phyloP scores from a whole-genome alignment of 2,329 filamentous ascomycete species.

The Lanzia echinophila region DNA sequence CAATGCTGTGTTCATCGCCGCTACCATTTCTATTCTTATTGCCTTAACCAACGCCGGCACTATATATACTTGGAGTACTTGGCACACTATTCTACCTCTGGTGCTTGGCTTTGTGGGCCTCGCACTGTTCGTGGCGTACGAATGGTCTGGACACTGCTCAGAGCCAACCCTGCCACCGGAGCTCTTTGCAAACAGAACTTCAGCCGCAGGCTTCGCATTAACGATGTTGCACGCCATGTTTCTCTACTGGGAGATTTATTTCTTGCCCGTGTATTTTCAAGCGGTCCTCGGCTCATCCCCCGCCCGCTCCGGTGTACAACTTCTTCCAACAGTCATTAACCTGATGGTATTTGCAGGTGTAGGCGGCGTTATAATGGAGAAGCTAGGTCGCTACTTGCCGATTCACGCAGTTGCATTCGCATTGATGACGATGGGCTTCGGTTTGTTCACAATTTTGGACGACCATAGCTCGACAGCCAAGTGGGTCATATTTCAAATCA shows the following conservation, averaged over 20 bases:
- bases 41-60: slow-evolving; percentile 45
- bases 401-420: slow-evolving; percentile 31
- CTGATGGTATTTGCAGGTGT: neutral
- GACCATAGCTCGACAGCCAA: slow-evolving; percentile 25
- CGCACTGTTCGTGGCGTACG: slow-evolving; percentile 22
- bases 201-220: slow-evolving; percentile 22
- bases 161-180: slow-evolving; percentile 10
- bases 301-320: slow-evolving; percentile 35
- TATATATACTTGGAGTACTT: slow-evolving; percentile 5
- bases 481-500: neutral
- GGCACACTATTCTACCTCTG: slow-evolving; percentile 30
- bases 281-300: slow-evolving; percentile 33
- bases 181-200: slow-evolving; percentile 11
- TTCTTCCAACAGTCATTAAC: slow-evolving; percentile 27
- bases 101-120: slow-evolving; percentile 27
- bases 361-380: neutral
- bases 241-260: slow-evolving; percentile 33
- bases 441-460: slow-evolving; percentile 36
- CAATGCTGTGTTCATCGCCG: slow-evolving; percentile 49
- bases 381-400: slow-evolving; percentile 18
- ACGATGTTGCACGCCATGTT: slow-evolving; percentile 35
- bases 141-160: neutral
- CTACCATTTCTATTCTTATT: slow-evolving; percentile 48
- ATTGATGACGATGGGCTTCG: slow-evolving; percentile 24
- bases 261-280: slow-evolving; percentile 44